Evolutionary conservation across 768 basidiomycete species (phyloP), one percentile per base, ranked within the genome.

Genomic region (Agaricus sinodeliciosus): DNA sequence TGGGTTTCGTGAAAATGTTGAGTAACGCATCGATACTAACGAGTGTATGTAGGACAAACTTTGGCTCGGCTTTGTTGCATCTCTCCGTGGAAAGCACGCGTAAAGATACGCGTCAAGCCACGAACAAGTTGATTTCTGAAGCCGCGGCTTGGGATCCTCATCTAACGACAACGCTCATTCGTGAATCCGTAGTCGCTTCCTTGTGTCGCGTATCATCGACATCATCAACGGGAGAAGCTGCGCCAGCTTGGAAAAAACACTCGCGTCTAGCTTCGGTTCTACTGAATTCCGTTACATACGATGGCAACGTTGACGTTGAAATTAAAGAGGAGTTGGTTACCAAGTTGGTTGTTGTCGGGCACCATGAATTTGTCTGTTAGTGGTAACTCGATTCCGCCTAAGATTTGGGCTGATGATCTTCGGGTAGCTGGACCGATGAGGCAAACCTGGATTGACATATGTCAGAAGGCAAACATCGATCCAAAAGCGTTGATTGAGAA

Each of bases 381-480:
- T 74, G 49, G 16, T 12, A 7, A 39, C 16, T 53, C 22, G 27
- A 13, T 49, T 57, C 51, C 16, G 25, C 46, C 57, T 34, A 15
- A 15, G 15, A 27, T 7, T 34, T 18, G 18, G 25, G 44, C 31
- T 57, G 40, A 46, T 39, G 25, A 43, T 27, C 43, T 19, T 54
- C 7, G 35, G 41, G 4, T 35, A 80, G 80, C 73, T 57, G 75
- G 71, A 18, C 65, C 71, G 13, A 74, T 77, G 8, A 76, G 81
- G 15, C 82, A 81, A 58, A 76, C 76, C 1, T 96, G 93, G 93
- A 87, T 94, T 54, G 88, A 91, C 51, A 57, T 90, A 4, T 89
- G 87, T 51, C 90, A 89, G 58, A 78, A 76, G 54, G 82, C 86
- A 0, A 64, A 71, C 1, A 62, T 77, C 3, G 90, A 95, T 61